These are phyloP conservation scores for Ophiocordyceps sinensis DNA, from an alignment of 2,329 filamentous ascomycete species.

Conservation along the genomic window DNA sequence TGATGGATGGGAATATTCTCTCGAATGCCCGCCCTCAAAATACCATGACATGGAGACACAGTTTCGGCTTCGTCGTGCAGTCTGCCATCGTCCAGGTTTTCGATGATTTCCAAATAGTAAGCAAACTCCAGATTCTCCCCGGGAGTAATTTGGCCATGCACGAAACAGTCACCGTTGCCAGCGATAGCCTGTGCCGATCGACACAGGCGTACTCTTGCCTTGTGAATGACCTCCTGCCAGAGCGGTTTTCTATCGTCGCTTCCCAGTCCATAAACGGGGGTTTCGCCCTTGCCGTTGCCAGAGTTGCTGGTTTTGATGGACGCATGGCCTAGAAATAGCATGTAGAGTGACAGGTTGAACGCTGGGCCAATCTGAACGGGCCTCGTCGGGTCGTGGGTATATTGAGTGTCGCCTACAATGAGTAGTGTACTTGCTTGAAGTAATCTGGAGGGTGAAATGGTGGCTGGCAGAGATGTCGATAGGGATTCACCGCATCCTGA, in stretches of 20 bases:
- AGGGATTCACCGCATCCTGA: slow-evolving; percentile 84
- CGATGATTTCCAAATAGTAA: slow-evolving; percentile 70
- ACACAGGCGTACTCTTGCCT: slow-evolving; percentile 68
- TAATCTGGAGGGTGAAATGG: slow-evolving; percentile 79
- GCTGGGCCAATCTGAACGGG: slow-evolving; percentile 74
- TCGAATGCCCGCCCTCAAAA: slow-evolving; percentile 30
- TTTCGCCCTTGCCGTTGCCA: background rate
- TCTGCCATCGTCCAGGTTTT: slow-evolving; percentile 55
- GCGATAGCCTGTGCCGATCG: slow-evolving; percentile 38
- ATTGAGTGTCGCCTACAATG: slow-evolving; percentile 74
- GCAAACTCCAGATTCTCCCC: slow-evolving; percentile 33
- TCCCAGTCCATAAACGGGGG: slow-evolving; percentile 13
- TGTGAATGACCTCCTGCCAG: slow-evolving; percentile 96
- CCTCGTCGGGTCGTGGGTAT: slow-evolving; percentile 45
- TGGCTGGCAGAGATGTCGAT: slow-evolving; percentile 62
- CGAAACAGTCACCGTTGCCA: background rate
- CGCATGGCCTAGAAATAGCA: slow-evolving; percentile 78
- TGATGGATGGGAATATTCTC: slow-evolving; percentile 39
- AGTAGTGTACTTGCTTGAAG: slow-evolving; percentile 88
- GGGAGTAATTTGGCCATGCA: background rate
- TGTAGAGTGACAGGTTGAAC: slow-evolving; percentile 81
- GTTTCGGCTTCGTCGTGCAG: slow-evolving; percentile 28
- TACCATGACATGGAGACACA: slow-evolving; percentile 22
- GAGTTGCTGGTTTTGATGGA: slow-evolving; percentile 9
- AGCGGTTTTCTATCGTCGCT: slow-evolving; percentile 46